These are phyloP conservation scores for Botrytis hyacinthi DNA, from an alignment of 2,329 filamentous ascomycete species.

Conservation along the genomic window DNA sequence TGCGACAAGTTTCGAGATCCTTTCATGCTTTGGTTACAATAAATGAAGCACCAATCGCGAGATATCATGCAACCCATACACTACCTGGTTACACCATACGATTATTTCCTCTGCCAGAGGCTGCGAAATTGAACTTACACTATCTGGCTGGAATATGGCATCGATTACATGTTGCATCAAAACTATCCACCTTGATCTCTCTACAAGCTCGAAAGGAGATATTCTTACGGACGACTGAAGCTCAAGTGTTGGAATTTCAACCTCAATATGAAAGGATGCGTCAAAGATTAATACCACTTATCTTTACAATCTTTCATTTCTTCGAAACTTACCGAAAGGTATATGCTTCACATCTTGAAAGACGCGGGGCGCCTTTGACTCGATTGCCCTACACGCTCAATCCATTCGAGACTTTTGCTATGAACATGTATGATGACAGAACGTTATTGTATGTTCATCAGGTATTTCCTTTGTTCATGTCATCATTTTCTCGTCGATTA, in stretches of 20 bases:
- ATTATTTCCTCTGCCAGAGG: slow-evolving; percentile 55
- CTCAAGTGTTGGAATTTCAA: slow-evolving; percentile 56
- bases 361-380: slow-evolving; percentile 51
- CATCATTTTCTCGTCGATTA: slow-evolving; percentile 61
- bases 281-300: slow-evolving; percentile 58
- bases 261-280: slow-evolving; percentile 63
- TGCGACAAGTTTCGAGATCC: slow-evolving; percentile 56
- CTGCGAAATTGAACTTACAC: slow-evolving; percentile 53
- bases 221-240: slow-evolving; percentile 57
- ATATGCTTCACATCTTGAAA: slow-evolving; percentile 55
- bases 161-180: slow-evolving; percentile 61
- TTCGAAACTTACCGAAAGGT: slow-evolving; percentile 63
- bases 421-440: slow-evolving; percentile 63
- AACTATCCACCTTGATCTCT: slow-evolving; percentile 60
- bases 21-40: slow-evolving; percentile 59
- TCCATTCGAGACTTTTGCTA: slow-evolving; percentile 60
- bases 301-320: slow-evolving; percentile 67
- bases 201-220: slow-evolving; percentile 66
- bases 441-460: slow-evolving; percentile 63
- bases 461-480: slow-evolving; percentile 62
- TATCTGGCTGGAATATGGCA: slow-evolving; percentile 65
- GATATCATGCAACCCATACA: slow-evolving; percentile 58
- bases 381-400: slow-evolving; percentile 58
- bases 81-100: slow-evolving; percentile 60
- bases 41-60: slow-evolving; percentile 60